phyloP scores from a whole-genome alignment of 805 yeast genomes.

The Candida maris region DNA sequence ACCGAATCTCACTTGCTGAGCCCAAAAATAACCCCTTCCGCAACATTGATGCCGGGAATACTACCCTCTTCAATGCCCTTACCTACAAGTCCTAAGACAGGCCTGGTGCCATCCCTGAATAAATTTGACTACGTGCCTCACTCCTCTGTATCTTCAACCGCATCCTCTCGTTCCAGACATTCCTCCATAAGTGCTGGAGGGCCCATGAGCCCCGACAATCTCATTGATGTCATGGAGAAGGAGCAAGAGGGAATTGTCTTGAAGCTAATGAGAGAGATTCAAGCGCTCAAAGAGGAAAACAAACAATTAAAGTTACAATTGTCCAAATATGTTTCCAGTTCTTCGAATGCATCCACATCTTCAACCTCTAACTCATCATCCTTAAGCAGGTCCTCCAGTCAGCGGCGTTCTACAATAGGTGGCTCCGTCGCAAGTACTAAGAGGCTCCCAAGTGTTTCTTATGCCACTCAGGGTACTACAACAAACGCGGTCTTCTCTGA shows the following conservation, averaged over 20 bases:
- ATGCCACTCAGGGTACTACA: neutral
- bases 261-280: slow-evolving; percentile 61
- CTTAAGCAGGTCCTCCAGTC: slow-evolving; percentile 20
- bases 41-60: neutral
- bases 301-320: slow-evolving; percentile 35
- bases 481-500: slow-evolving; percentile 1
- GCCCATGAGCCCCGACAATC: slow-evolving; percentile 40
- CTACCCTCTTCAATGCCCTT: slow-evolving; percentile 1
- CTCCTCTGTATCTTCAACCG: slow-evolving; percentile 21
- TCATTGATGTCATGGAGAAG: slow-evolving; percentile 60
- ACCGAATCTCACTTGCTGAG: slow-evolving; percentile 13
- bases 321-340: slow-evolving; percentile 15
- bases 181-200: slow-evolving; percentile 15
- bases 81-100: slow-evolving; percentile 11
- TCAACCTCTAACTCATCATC: slow-evolving; percentile 21
- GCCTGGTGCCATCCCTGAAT: slow-evolving; percentile 9
- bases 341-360: slow-evolving; percentile 13
- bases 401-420: slow-evolving; percentile 25
- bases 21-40: slow-evolving; percentile 13
- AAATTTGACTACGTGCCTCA: slow-evolving; percentile 16
- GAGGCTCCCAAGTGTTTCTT: slow-evolving; percentile 17
- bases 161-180: slow-evolving; percentile 18
- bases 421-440: slow-evolving; percentile 23
- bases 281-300: slow-evolving; percentile 50
- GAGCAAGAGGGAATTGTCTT: slow-evolving; percentile 76